These are phyloP conservation scores for Myriangium duriaei DNA, from an alignment of 2,329 filamentous ascomycete species.

Conservation along the genomic window DNA sequence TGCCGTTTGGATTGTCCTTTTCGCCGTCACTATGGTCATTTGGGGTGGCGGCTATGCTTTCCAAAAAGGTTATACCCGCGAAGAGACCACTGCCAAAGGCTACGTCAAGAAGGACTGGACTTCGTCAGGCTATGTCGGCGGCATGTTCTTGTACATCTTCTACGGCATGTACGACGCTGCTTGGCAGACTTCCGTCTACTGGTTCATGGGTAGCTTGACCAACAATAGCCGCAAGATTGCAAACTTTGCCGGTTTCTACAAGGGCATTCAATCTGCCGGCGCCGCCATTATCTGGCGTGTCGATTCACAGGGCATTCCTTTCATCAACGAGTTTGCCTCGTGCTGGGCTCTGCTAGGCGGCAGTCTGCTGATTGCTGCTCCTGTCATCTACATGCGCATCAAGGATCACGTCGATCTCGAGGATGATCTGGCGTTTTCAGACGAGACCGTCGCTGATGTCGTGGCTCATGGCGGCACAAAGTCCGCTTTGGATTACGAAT, in stretches of 20 bases:
- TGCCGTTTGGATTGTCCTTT: slow-evolving; percentile 46
- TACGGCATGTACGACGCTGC: slow-evolving; percentile 81
- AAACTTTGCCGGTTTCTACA: slow-evolving; percentile 86
- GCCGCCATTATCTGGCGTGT: slow-evolving; percentile 64
- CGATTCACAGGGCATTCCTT: slow-evolving; percentile 50
- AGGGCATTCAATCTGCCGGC: slow-evolving; percentile 79
- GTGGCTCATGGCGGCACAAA: slow-evolving; percentile 13
- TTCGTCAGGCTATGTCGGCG: slow-evolving; percentile 55
- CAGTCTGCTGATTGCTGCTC: slow-evolving; percentile 64
- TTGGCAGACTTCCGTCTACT: slow-evolving; percentile 87
- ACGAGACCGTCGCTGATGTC: slow-evolving; percentile 69
- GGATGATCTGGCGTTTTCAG: slow-evolving; percentile 72
- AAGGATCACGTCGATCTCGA: slow-evolving; percentile 70
- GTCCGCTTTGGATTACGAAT: slow-evolving; percentile 10
- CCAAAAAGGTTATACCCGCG: slow-evolving; percentile 48
- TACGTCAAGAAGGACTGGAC: slow-evolving; percentile 50
- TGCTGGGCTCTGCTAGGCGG: slow-evolving; percentile 66
- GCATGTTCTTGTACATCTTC: slow-evolving; percentile 82
- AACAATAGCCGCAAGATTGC: slow-evolving; percentile 88
- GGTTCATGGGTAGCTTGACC: slow-evolving; percentile 87
- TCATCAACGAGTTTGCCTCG: slow-evolving; percentile 58
- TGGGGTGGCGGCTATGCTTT: slow-evolving; percentile 79
- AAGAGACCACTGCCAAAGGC: slow-evolving; percentile 14
- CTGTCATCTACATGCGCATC: slow-evolving; percentile 68
- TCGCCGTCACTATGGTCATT: slow-evolving; percentile 59